Conservation (phyloP, 805 yeast genomes). For the Nakazawaea holstii region DNA sequence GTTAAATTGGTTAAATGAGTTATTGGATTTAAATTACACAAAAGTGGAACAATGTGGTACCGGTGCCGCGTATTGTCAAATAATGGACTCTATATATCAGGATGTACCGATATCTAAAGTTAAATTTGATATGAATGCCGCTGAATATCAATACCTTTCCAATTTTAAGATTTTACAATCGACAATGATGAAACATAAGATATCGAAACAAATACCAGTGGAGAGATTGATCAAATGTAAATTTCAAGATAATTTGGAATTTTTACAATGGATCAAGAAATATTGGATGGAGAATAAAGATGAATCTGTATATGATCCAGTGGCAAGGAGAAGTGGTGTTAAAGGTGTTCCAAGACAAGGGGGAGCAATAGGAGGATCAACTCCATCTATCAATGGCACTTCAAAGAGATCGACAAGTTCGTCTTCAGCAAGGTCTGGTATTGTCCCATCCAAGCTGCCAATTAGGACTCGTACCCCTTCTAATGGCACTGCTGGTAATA, state of each 20-base stretch:
- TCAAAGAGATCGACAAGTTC: background rate
- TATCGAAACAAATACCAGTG: slow-evolving; percentile 73
- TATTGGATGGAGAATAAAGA: slow-evolving; percentile 77
- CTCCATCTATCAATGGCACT: background rate
- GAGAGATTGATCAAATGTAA: slow-evolving; percentile 80
- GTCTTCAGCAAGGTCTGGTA: background rate
- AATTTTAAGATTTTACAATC: slow-evolving; percentile 86
- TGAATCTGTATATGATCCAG: slow-evolving; percentile 67
- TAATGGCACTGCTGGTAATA: background rate
- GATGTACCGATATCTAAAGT: slow-evolving; percentile 81
- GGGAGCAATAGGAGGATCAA: background rate
- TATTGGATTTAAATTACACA: slow-evolving; percentile 57
- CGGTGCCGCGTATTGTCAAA: slow-evolving; percentile 93
- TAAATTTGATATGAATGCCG: slow-evolving; percentile 55
- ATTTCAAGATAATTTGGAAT: slow-evolving; percentile 91
- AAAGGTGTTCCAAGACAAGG: slow-evolving; percentile 2
- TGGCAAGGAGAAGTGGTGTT: slow-evolving; percentile 42
- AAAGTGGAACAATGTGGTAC: slow-evolving; percentile 93
- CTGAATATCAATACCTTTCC: slow-evolving; percentile 68
- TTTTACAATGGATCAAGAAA: slow-evolving; percentile 85
- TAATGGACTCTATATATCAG: slow-evolving; percentile 77
- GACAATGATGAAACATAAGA: slow-evolving; percentile 63
- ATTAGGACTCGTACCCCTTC: slow-evolving; percentile 5
- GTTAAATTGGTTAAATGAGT: slow-evolving; percentile 76
- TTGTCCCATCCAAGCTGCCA: no score